These are phyloP conservation scores for Arthroderma uncinatum DNA, from an alignment of 2,329 filamentous ascomycete genomes.

Conservation along the genomic window DNA sequence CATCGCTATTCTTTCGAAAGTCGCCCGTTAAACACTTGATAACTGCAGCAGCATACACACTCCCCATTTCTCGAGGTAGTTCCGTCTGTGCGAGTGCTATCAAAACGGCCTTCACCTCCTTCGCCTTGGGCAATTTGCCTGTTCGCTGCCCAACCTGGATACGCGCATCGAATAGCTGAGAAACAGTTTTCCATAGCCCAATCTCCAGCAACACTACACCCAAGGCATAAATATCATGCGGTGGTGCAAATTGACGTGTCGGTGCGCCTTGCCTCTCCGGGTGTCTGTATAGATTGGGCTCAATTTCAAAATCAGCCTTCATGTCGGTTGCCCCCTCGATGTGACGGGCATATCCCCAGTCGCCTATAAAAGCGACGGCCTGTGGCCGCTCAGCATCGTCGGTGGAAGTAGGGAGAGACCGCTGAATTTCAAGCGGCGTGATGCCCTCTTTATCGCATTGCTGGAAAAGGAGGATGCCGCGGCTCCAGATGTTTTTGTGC, in stretches of 20 bases:
- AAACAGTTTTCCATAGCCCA: conserved; percentile 24
- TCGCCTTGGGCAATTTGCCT: conserved; percentile 17
- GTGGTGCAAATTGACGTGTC: conserved; percentile 19
- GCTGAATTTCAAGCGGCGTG: background rate
- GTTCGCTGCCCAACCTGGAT: conserved; percentile 18
- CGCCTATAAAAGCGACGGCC: conserved; percentile 19
- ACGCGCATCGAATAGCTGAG: conserved; percentile 19
- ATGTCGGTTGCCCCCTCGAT: conserved; percentile 20
- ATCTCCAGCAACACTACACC: conserved; percentile 33
- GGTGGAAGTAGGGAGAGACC: background rate
- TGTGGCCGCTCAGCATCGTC: background rate
- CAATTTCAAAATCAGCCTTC: conserved; percentile 19
- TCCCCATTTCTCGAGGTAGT: conserved; percentile 21
- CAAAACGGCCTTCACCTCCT: conserved; percentile 17
- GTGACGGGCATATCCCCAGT: conserved; percentile 22
- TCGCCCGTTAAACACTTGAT: conserved; percentile 18
- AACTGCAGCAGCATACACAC: conserved; percentile 19
- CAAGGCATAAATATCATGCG: conserved; percentile 31
- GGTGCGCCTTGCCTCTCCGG: conserved; percentile 24
- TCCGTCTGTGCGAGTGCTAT: conserved; percentile 15
- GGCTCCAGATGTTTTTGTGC: conserved; percentile 25
- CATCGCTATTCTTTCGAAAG: conserved; percentile 17
- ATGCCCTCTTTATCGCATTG: conserved; percentile 6
- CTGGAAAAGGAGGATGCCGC: conserved; percentile 21
- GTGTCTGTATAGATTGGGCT: conserved; percentile 25